A percentile compares a stretch with the other conserved stretches of the same genome.
These are phyloP conservation scores for Hondaea fermentalgiana DNA, from an alignment of 108 stramenopile species.

Conservation along the genomic window DNA sequence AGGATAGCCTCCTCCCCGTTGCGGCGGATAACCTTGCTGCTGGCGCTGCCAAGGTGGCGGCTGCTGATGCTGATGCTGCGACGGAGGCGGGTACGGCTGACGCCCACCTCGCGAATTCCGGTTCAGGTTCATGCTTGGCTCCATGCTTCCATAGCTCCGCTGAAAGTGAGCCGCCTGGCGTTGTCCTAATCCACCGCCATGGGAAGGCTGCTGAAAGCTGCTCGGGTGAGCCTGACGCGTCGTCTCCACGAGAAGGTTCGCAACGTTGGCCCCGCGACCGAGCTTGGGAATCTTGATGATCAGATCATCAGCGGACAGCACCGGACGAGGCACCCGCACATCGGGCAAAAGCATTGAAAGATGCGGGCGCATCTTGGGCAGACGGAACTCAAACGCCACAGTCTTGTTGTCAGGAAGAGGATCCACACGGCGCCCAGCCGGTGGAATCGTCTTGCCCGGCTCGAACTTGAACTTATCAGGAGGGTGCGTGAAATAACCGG, in stretches of 20 bases:
- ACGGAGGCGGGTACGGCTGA: too few species aligned
- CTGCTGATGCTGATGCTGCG: not conserved
- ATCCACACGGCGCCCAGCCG: not conserved
- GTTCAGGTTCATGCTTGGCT: not conserved
- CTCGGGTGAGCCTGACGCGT: not conserved
- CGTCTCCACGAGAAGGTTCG: not conserved
- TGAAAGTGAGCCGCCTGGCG: not conserved
- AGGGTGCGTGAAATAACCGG: not conserved
- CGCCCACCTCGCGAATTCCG: too few species aligned
- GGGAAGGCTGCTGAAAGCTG: not conserved
- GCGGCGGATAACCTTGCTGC: not conserved
- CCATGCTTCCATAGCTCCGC: not conserved
- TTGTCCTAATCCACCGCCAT: not conserved
- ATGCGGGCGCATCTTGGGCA: conserved; percentile 4
- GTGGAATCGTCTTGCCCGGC: not conserved
- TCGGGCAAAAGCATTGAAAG: not conserved
- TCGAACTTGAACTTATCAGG: not conserved
- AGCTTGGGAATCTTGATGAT: not conserved
- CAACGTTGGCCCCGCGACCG: not conserved
- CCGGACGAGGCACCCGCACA: not conserved
- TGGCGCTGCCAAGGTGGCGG: not conserved
- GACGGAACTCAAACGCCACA: not conserved
- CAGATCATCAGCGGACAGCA: not conserved
- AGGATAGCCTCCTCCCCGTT: too few species aligned
- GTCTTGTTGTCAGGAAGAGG: not conserved